Conservation (phyloP, 495 filamentous ascomycete species). For the Jackrogersella multiformis region DNA sequence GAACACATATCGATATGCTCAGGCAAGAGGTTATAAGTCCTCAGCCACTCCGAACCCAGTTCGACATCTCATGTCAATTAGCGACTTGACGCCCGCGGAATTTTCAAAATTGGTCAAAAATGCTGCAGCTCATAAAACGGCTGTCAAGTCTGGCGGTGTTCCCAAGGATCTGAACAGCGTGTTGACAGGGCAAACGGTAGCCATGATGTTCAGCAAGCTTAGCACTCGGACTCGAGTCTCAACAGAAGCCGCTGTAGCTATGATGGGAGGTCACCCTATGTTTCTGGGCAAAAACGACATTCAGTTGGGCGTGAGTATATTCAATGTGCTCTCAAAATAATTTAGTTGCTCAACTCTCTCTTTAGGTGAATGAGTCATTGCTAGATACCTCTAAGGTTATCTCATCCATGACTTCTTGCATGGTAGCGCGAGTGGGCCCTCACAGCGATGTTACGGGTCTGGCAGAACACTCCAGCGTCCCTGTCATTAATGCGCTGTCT, state of each 20-base stretch:
- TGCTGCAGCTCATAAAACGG: slow-evolving; percentile 76
- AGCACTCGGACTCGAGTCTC: slow-evolving; percentile 92
- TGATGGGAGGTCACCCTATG: slow-evolving; percentile 92
- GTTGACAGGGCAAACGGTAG: slow-evolving; percentile 78
- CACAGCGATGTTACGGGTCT: slow-evolving; percentile 84
- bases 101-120: slow-evolving; percentile 82
- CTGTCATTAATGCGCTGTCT: slow-evolving; percentile 93
- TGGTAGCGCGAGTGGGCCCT: slow-evolving; percentile 86
- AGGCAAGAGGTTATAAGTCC: slow-evolving; percentile 44
- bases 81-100: slow-evolving; percentile 81
- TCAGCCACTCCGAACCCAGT: slow-evolving; percentile 47
- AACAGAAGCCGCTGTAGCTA: slow-evolving; percentile 83
- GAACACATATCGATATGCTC: slow-evolving; percentile 26
- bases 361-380: slow-evolving; percentile 84
- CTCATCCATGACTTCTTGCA: slow-evolving; percentile 89
- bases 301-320: slow-evolving; percentile 78
- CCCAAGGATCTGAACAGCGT: slow-evolving; percentile 62
- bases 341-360: slow-evolving; percentile 15
- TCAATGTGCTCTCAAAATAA: not conserved
- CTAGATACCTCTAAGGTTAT: slow-evolving; percentile 89
- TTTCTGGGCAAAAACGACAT: slow-evolving; percentile 96
- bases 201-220: slow-evolving; percentile 96
- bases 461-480: slow-evolving; percentile 82
- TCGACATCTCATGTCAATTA: slow-evolving; percentile 89
- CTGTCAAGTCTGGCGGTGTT: slow-evolving; percentile 75